Conservation (phyloP, 2,329 filamentous ascomycete species). For the Emydomyces testavorans region DNA sequence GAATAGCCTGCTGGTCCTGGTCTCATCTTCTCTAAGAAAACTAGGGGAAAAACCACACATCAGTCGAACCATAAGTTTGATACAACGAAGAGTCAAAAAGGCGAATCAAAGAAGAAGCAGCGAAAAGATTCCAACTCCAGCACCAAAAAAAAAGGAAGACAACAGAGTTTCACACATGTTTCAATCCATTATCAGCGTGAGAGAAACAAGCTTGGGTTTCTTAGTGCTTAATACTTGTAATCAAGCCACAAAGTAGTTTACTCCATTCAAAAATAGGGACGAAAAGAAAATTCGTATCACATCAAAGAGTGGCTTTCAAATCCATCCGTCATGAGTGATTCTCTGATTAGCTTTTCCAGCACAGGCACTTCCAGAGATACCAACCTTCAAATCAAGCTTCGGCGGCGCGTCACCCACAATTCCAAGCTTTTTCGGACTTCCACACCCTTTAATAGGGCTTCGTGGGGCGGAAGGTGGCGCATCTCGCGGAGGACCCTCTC, state of each 20-base stretch:
- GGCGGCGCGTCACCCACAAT: conserved; percentile 43
- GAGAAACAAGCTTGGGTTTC: not conserved
- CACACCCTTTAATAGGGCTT: conserved; percentile 38
- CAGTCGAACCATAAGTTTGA: conserved; percentile 5
- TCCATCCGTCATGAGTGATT: conserved; percentile 1
- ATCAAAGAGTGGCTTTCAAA: conserved; percentile 3
- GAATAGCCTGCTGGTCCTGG: not conserved
- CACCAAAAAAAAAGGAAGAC: not conserved
- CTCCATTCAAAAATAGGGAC: not conserved
- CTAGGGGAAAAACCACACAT: not conserved
- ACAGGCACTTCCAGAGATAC: conserved; percentile 16
- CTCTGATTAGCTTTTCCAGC: not conserved
- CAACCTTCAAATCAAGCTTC: conserved; percentile 44
- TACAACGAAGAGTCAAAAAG: conserved; percentile 4
- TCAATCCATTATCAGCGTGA: too few species aligned
- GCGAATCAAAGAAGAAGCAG: not conserved
- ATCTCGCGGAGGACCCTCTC: conserved; percentile 40
- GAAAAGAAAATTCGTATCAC: conserved; percentile 1
- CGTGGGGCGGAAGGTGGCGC: conserved; percentile 33
- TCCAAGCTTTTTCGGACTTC: conserved; percentile 28
- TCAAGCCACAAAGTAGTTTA: too few species aligned
- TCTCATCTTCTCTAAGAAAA: not conserved
- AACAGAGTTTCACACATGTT: not conserved
- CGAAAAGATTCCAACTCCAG: not conserved
- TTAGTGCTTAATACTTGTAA: not conserved